These are phyloP conservation scores for Cercis canadensis DNA, from an alignment of 306 rosid species.

Conservation along the genomic window DNA sequence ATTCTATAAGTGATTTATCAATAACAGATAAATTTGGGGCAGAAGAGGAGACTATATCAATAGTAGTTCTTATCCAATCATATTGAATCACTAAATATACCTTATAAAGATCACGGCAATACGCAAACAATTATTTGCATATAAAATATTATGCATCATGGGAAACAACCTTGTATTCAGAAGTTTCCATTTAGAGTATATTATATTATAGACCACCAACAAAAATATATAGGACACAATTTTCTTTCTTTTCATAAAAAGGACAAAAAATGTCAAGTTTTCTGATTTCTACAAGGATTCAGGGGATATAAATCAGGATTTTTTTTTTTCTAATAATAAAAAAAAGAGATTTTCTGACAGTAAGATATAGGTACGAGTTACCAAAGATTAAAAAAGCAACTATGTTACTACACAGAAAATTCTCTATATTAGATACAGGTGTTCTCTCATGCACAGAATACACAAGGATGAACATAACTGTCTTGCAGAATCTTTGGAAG, in stretches of 20 bases:
- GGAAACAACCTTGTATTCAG: neutral
- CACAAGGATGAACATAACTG: slow-evolving; percentile 27
- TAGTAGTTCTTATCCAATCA: neutral
- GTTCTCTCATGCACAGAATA: neutral
- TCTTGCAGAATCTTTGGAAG: slow-evolving; percentile 19
- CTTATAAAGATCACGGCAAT: neutral
- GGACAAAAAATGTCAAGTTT: slow-evolving; percentile 2
- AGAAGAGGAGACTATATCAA: neutral
- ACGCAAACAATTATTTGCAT: no score
- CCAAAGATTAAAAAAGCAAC: no score
- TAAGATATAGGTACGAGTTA: no score
- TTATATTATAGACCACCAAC: no score
- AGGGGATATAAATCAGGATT: slow-evolving; percentile 9
- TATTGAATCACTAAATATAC: neutral
- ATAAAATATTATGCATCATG: no score
- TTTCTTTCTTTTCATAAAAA: no score
- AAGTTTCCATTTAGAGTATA: neutral
- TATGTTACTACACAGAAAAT: slow-evolving; percentile 7
- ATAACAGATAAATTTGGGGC: neutral
- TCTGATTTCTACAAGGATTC: slow-evolving; percentile 4
- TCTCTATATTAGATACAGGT: neutral
- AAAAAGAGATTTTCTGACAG: neutral
- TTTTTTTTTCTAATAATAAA: no score
- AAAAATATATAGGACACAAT: neutral
- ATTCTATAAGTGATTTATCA: neutral